These are phyloP conservation scores for Pseudomonodictys pantanalensis DNA, from an alignment of 495 filamentous ascomycete genomes.

Conservation along the genomic window DNA sequence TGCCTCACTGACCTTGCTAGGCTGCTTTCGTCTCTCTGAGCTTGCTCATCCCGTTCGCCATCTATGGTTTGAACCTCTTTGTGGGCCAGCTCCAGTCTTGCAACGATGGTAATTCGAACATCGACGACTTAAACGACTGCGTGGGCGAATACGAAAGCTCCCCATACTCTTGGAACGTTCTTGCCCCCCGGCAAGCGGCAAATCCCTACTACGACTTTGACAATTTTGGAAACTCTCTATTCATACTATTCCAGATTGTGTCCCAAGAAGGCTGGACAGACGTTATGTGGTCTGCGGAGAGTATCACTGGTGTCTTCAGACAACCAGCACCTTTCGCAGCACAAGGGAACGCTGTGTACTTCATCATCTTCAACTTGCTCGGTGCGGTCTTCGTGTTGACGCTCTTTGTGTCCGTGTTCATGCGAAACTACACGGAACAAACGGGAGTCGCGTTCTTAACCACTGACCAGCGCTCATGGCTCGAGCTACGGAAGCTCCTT, in stretches of 20 bases:
- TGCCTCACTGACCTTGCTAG: slow-evolving; percentile 39
- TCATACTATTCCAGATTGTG: slow-evolving; percentile 98
- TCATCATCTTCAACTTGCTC: slow-evolving; percentile 93
- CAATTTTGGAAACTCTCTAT: slow-evolving; percentile 84
- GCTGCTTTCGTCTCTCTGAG: slow-evolving; percentile 92
- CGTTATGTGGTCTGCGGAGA: slow-evolving; percentile 79
- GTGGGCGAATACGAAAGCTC: slow-evolving; percentile 74
- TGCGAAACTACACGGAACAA: slow-evolving; percentile 99
- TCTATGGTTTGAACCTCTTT: slow-evolving; percentile 92
- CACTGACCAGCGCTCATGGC: slow-evolving; percentile 93
- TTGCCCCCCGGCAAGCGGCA: slow-evolving; percentile 72
- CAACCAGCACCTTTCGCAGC: slow-evolving; percentile 67
- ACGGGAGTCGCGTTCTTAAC: slow-evolving; percentile 96
- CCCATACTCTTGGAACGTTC: slow-evolving; percentile 77
- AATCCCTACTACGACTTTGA: slow-evolving; percentile 94
- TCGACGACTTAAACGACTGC: slow-evolving; percentile 66
- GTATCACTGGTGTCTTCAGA: slow-evolving; percentile 68
- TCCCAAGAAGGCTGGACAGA: slow-evolving; percentile 97
- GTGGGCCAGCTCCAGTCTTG: slow-evolving; percentile 74
- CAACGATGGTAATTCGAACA: slow-evolving; percentile 62
- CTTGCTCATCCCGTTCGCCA: slow-evolving; percentile 91
- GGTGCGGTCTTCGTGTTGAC: slow-evolving; percentile 97
- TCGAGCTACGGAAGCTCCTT: slow-evolving; percentile 89
- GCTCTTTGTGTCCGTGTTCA: slow-evolving; percentile 97
- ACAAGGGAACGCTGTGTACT: slow-evolving; percentile 88